These are phyloP conservation scores for Linanthus parryae DNA, from an alignment of 148 eudicot species.

Conservation along the genomic window DNA sequence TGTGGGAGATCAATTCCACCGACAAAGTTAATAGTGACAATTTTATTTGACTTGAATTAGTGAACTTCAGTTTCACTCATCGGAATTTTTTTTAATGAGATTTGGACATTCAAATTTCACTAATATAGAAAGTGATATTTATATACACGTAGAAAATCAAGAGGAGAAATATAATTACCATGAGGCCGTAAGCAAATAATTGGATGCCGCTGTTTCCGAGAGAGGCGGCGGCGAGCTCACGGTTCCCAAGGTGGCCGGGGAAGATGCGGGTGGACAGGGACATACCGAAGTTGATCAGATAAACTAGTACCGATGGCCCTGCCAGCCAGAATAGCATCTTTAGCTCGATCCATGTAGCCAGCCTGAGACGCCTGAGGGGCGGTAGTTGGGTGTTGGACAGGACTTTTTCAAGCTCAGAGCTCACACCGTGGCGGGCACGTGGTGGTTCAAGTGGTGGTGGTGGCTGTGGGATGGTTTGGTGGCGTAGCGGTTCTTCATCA, in stretches of 20 bases:
- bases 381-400: constrained; percentile 15
- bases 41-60: no score
- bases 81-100: no score
- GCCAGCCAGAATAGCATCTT: constrained; percentile 29
- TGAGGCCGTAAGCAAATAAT: constrained; percentile 49
- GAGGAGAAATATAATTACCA: constrained; percentile 24
- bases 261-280: constrained; percentile 49
- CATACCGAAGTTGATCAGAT: constrained; percentile 32
- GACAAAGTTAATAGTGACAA: no score
- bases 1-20: no score
- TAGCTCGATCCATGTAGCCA: constrained; percentile 31
- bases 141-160: no score
- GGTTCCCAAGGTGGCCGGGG: constrained; percentile 58
- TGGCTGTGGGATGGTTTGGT: neutral
- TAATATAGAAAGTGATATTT: no score
- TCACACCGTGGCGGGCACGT: neutral
- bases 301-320: constrained; percentile 42
- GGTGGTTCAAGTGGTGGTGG: neutral
- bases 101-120: no score
- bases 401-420: constrained; percentile 22
- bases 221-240: constrained; percentile 45
- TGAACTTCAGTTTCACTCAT: no score
- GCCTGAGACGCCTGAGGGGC: constrained; percentile 16
- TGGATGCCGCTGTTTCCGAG: constrained; percentile 52
- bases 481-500: no score